Conservation (phyloP, 768 basidiomycete species). For the Exsudoporus frostii region DNA sequence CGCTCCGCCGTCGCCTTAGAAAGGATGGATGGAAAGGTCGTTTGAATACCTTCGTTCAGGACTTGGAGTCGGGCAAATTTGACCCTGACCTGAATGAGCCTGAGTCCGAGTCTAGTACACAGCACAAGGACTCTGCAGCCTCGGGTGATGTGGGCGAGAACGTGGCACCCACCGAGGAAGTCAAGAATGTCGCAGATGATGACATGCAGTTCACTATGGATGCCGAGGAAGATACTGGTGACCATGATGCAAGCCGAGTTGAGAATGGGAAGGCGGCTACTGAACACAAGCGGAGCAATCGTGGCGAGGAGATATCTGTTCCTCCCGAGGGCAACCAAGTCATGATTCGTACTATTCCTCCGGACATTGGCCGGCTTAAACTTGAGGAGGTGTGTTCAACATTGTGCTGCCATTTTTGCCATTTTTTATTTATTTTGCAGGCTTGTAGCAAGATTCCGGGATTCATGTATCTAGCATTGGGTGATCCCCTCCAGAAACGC, state of each 20-base stretch:
- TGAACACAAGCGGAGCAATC: slow-evolving; percentile 49
- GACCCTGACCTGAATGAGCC: slow-evolving; percentile 72
- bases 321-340: slow-evolving; percentile 83
- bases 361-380: slow-evolving; percentile 85
- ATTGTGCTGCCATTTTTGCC: neutral
- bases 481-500: slow-evolving; percentile 89
- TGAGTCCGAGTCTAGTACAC: slow-evolving; percentile 49
- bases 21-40: slow-evolving; percentile 83
- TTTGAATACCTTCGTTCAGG: slow-evolving; percentile 67
- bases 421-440: slow-evolving; percentile 38
- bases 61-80: slow-evolving; percentile 81
- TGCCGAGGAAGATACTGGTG: slow-evolving; percentile 65
- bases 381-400: slow-evolving; percentile 72
- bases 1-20: slow-evolving; percentile 73
- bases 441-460: slow-evolving; percentile 74
- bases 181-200: slow-evolving; percentile 56
- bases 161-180: slow-evolving; percentile 44
- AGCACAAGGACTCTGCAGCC: slow-evolving; percentile 48
- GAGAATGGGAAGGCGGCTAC: slow-evolving; percentile 56
- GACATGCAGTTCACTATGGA: slow-evolving; percentile 76
- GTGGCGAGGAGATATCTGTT: slow-evolving; percentile 69
- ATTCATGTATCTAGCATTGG: slow-evolving; percentile 84
- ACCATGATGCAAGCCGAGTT: slow-evolving; percentile 51
- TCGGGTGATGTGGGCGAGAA: slow-evolving; percentile 37
- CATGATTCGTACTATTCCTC: slow-evolving; percentile 93